Percentiles rank a stretch among this genome's conserved stretches.
phyloP scores from a whole-genome alignment of 2,329 filamentous ascomycete species.

The Bisporella sp. region DNA sequence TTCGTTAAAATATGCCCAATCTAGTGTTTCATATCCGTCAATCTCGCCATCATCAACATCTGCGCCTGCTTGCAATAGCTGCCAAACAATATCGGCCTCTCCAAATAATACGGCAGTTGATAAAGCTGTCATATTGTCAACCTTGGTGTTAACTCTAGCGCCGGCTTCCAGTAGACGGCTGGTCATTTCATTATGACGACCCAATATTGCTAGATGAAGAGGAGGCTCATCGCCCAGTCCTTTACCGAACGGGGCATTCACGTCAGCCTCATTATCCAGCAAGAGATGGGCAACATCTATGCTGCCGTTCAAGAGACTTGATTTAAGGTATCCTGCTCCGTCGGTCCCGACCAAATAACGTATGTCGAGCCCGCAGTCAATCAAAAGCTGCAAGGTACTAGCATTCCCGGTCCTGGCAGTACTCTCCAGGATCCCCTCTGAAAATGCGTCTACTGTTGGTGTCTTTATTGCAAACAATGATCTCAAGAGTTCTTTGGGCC shows the following conservation, averaged over 20 bases:
- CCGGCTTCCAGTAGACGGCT: background rate
- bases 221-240: background rate
- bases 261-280: background rate
- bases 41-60: background rate
- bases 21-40: background rate
- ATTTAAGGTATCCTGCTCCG: background rate
- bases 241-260: background rate
- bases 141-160: background rate
- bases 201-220: background rate
- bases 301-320: background rate
- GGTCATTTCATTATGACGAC: background rate
- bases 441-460: no score
- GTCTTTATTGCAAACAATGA: no score
- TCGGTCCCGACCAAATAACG: background rate
- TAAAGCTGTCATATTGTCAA: background rate
- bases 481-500: no score
- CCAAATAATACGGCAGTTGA: background rate
- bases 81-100: background rate
- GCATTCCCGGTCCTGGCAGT: background rate
- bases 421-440: no score
- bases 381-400: background rate
- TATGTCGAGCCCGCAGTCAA: background rate
- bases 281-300: slow-evolving; percentile 1
- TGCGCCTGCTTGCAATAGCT: background rate
- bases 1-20: background rate